Conservation (phyloP, 1,284 basidiomycete species). For the Ustilago tritici region DNA sequence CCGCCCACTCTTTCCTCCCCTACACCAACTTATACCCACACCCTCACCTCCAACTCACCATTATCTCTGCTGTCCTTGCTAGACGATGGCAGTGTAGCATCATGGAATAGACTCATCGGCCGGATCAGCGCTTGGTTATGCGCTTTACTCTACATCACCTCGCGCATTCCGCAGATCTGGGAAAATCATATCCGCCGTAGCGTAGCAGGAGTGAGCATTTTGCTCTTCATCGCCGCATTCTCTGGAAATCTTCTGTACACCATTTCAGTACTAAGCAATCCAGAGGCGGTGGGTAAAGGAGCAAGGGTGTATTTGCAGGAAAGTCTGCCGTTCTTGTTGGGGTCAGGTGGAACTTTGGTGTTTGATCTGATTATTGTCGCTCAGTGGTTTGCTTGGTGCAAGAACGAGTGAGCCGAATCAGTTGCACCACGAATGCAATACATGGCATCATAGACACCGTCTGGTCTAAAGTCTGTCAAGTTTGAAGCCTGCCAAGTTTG, state of each 20-base stretch:
- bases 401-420: slow-evolving; percentile 3
- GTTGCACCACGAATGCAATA: not conserved
- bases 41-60: not conserved
- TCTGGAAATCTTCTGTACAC: slow-evolving; percentile 65
- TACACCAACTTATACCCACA: not conserved
- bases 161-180: slow-evolving; percentile 69
- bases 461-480: no score
- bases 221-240: slow-evolving; percentile 67
- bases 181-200: slow-evolving; percentile 62
- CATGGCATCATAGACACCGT: not conserved
- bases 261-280: slow-evolving; percentile 58
- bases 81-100: slow-evolving; percentile 4
- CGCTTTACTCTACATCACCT: slow-evolving; percentile 68
- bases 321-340: slow-evolving; percentile 66
- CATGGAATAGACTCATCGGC: slow-evolving; percentile 50
- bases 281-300: slow-evolving; percentile 39
- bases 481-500: no score
- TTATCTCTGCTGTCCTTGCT: not conserved
- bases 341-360: slow-evolving; percentile 63
- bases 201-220: slow-evolving; percentile 63
- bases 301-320: slow-evolving; percentile 54
- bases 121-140: slow-evolving; percentile 66
- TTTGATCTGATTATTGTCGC: slow-evolving; percentile 66
- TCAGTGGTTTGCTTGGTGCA: slow-evolving; percentile 63
- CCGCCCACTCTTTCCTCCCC: slow-evolving; percentile 8